Conservation (phyloP, 2,329 filamentous ascomycete species). For the Aspergillus alliaceus region DNA sequence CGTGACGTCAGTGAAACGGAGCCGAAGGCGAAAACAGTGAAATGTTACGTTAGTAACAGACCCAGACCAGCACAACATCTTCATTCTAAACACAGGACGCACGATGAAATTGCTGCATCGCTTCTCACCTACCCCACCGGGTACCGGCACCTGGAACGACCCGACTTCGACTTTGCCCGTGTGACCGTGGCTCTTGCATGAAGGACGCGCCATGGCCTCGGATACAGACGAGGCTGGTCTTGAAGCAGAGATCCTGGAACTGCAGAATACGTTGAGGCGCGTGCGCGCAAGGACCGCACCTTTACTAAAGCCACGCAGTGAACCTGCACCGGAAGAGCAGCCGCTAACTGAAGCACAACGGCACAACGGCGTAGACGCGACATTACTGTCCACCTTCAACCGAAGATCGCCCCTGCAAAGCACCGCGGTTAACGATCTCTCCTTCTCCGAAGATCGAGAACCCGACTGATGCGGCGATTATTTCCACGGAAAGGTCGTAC, state of each 20-base stretch:
- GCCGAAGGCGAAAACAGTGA: too few species aligned
- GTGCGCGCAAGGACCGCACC: slow-evolving; percentile 5
- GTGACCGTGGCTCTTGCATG: not conserved
- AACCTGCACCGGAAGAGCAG: slow-evolving; percentile 2
- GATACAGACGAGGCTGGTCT: too few species aligned
- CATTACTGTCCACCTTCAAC: not conserved
- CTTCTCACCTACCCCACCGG: not conserved
- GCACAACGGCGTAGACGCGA: not conserved
- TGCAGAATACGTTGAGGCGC: slow-evolving; percentile 1
- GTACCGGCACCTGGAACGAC: not conserved
- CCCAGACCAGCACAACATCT: not conserved
- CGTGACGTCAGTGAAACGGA: not conserved
- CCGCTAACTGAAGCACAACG: not conserved
- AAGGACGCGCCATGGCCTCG: not conserved
- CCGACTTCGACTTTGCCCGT: too few species aligned
- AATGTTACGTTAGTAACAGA: too few species aligned
- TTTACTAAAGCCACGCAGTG: slow-evolving; percentile 4
- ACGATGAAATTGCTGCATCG: not conserved
- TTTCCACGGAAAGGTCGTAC: not conserved
- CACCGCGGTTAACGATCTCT: not conserved
- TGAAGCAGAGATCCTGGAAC: not conserved
- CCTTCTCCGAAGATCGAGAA: not conserved
- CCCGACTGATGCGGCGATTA: not conserved
- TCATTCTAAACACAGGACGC: too few species aligned
- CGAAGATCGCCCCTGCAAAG: not conserved